Evolutionary conservation across 78 protist species (phyloP), one percentile per base, ranked within the genome.

Genomic region (Isochrysis galbana): DNA sequence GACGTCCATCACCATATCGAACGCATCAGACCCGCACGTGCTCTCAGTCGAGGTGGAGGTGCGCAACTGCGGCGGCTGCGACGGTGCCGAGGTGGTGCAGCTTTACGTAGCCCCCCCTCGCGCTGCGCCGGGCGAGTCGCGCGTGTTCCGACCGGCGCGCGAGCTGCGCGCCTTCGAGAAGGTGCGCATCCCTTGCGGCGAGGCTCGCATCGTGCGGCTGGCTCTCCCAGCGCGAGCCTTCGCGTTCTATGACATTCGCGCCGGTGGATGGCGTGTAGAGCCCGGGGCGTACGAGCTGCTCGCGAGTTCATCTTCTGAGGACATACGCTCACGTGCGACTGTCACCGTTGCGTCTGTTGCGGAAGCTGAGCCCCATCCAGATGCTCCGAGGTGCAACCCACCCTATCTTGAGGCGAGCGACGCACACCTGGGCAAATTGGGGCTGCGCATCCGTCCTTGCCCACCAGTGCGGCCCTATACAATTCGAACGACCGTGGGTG

Each of bases 21-120:
- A 61, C 23, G 36, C 74, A 7, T 23, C 74, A 23, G 74, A 3
- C 74, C 5, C 74, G 74, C 67, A 21, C 67, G n/a, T n/a, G n/a
- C n/a, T n/a, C n/a, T 54, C 67, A 19, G 32, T 95, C 70, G 94
- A 93, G 39, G 96, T 94, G 45, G 95, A 11, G 26, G 25, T 94
- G 23, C 1, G 47, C 89, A 92, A 92, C 83, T 0, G 82, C 23
- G 94, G 94, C 26, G 26, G 34, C 19, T 10, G 3, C 29, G 77
- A 34, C 7, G 94, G 91, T 7, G 80, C 46, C 17, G 94, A 92
- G 82, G 94, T 92, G 46, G 77, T 25, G 21, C 95, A 94, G 70
- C 92, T 94, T 34, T 94, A 94, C 95, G 32, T 94, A 22, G 23
- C 61, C n/a, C 72, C 21, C 25, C n/a, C n/a, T n/a, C n/a, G n/a